These are phyloP conservation scores for Cladophialophora psammophila DNA, from an alignment of 2,329 filamentous ascomycete species.

Conservation along the genomic window DNA sequence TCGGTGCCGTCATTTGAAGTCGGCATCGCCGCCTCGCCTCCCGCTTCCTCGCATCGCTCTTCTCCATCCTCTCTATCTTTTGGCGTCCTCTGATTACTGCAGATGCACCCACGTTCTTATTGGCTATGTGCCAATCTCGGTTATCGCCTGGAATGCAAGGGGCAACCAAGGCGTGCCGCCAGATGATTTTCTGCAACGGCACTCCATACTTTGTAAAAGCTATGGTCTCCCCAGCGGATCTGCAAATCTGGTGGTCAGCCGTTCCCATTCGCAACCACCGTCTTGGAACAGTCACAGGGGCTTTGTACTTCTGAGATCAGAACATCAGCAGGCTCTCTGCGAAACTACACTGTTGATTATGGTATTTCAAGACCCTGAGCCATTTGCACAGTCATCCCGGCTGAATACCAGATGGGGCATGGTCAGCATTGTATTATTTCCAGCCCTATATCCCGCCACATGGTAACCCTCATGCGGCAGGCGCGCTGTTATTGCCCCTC, in stretches of 20 bases:
- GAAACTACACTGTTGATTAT: background rate
- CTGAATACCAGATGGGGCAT: slow-evolving; percentile 8
- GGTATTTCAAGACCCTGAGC: background rate
- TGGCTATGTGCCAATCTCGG: background rate
- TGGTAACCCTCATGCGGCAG: background rate
- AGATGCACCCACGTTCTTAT: background rate
- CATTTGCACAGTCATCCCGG: slow-evolving; percentile 10
- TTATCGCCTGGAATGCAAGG: background rate
- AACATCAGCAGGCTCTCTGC: background rate
- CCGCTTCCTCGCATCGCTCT: background rate
- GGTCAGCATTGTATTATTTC: slow-evolving; percentile 20
- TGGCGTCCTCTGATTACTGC: slow-evolving; percentile 1
- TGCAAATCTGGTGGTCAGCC: slow-evolving; percentile 18
- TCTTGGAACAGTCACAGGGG: background rate
- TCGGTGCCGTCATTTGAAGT: background rate
- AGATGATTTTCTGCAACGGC: background rate
- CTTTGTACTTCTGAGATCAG: slow-evolving; percentile 16
- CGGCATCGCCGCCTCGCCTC: background rate
- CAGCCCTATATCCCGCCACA: slow-evolving; percentile 5
- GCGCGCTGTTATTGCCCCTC: slow-evolving; percentile 13
- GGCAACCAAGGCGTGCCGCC: background rate
- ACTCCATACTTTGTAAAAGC: background rate
- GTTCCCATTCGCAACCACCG: slow-evolving; percentile 7
- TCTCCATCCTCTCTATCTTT: slow-evolving; percentile 7
- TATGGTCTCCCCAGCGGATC: background rate